These are phyloP conservation scores for Phytophthora hybrid DNA, from an alignment of 352 stramenopile genomes.

Conservation along the genomic window DNA sequence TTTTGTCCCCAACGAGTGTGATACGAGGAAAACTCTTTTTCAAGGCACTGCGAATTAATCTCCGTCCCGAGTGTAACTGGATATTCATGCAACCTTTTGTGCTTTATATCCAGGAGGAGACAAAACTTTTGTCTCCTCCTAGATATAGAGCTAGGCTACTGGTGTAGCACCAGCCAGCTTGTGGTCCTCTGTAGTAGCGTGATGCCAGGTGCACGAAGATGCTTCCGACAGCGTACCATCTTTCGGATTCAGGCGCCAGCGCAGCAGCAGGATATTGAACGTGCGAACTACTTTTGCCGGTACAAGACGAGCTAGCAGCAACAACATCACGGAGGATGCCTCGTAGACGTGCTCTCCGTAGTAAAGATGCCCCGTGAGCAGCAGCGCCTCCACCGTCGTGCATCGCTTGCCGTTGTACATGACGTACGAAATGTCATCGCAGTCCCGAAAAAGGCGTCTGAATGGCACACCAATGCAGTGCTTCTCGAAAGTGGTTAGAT, in stretches of 20 bases:
- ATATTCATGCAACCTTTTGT: too few species aligned
- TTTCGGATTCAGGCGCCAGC: constrained; percentile 14
- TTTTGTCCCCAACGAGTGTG: too few species aligned
- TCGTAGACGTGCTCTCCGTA: constrained; percentile 20
- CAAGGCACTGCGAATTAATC: too few species aligned
- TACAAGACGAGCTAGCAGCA: constrained; percentile 14
- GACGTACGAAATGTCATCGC: constrained; percentile 5
- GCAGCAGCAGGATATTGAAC: constrained; percentile 29
- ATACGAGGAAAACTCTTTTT: too few species aligned
- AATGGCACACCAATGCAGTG: constrained; percentile 1
- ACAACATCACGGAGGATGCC: constrained; percentile 9
- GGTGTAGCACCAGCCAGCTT: constrained; percentile 1
- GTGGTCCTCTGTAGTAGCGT: background rate
- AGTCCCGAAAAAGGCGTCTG: constrained; percentile 2
- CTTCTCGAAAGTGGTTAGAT: background rate
- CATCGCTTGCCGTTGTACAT: constrained; percentile 1
- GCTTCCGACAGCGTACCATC: constrained; percentile 3
- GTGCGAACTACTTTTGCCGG: constrained; percentile 14
- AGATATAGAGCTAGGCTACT: background rate
- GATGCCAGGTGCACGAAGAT: constrained; percentile 6
- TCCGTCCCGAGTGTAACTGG: too few species aligned
- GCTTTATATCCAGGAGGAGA: too few species aligned
- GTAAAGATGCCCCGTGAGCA: constrained; percentile 22
- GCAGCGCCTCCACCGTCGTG: constrained; percentile 9
- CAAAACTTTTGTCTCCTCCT: too few species aligned